These are phyloP conservation scores for Phialophora tarda DNA, from an alignment of 2,329 filamentous ascomycete species.

Conservation along the genomic window DNA sequence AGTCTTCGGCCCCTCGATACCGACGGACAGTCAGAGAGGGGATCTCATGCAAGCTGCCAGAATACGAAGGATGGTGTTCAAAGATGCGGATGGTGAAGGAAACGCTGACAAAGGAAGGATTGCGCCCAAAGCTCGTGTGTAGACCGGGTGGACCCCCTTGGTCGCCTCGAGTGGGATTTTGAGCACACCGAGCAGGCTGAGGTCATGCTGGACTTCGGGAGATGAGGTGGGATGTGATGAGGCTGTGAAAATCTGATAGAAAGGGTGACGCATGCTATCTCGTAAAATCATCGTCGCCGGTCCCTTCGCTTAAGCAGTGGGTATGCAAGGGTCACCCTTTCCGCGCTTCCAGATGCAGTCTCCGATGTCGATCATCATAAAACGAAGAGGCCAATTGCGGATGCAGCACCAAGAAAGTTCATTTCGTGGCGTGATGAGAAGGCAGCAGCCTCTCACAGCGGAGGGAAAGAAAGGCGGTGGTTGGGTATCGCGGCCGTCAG, in stretches of 20 bases:
- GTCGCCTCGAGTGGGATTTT: neutral
- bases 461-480: neutral
- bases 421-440: constrained; percentile 10
- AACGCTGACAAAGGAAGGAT: constrained; percentile 14
- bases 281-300: constrained; percentile 7
- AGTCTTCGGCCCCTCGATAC: neutral
- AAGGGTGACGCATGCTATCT: constrained; percentile 10
- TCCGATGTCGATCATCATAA: constrained; percentile 17
- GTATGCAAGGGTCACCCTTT: constrained; percentile 17
- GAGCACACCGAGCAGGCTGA: constrained; percentile 12
- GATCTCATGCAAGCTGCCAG: neutral
- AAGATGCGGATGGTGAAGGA: neutral
- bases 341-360: neutral
- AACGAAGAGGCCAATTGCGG: neutral
- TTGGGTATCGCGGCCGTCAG: neutral
- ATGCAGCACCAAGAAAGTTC: neutral
- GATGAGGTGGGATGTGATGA: constrained; percentile 19
- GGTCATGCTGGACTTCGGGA: constrained; percentile 15
- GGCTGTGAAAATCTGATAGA: constrained; percentile 11
- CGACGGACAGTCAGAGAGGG: neutral
- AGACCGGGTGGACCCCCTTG: neutral
- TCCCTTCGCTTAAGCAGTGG: constrained; percentile 12
- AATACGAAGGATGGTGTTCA: neutral
- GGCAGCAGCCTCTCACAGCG: neutral
- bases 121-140: neutral